Percentiles rank a stretch among this genome's conserved stretches.
These are phyloP conservation scores for Daldinia sp. DNA, from an alignment of 2,329 filamentous ascomycete species.

Conservation along the genomic window DNA sequence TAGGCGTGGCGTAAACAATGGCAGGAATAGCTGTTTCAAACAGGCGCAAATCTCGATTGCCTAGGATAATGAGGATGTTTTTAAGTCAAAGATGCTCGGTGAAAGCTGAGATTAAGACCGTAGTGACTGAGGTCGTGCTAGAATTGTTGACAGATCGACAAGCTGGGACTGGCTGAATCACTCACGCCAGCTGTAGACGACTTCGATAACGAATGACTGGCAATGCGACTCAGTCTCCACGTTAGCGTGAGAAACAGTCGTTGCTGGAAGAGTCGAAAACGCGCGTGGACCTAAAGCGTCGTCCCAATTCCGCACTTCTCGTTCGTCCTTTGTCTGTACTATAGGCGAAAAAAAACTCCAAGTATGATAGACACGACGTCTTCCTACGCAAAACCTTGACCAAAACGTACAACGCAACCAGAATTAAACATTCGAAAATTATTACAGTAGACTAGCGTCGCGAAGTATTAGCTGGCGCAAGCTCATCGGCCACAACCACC, in stretches of 20 bases:
- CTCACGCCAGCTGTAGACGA: conserved; percentile 16
- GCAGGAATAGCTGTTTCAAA: background rate
- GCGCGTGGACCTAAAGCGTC: conserved; percentile 15
- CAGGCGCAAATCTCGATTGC: background rate
- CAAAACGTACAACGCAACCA: conserved; percentile 36
- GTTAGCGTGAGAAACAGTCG: conserved; percentile 31
- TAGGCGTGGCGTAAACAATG: background rate
- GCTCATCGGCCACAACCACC: conserved; percentile 21
- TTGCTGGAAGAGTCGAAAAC: conserved; percentile 25
- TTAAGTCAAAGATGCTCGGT: background rate
- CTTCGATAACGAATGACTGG: conserved; percentile 36
- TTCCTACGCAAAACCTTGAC: conserved; percentile 19
- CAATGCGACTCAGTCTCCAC: conserved; percentile 28
- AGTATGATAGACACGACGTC: conserved; percentile 27
- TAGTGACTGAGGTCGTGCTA: conserved; percentile 2
- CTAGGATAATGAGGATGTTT: background rate
- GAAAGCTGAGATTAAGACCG: conserved; percentile 1
- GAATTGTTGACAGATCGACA: background rate
- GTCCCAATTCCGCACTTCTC: conserved; percentile 11
- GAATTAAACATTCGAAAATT: conserved; percentile 46
- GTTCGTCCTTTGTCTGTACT: conserved; percentile 8
- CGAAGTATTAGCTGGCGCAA: conserved; percentile 38
- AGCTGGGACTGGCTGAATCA: conserved; percentile 9
- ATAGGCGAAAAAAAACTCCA: conserved; percentile 28
- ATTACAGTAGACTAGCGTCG: conserved; percentile 44